A percentile compares a stretch with the other conserved stretches of the same genome.
These are phyloP conservation scores for Aureobasidium namibiae DNA, from an alignment of 2,329 filamentous ascomycete genomes.

Conservation along the genomic window DNA sequence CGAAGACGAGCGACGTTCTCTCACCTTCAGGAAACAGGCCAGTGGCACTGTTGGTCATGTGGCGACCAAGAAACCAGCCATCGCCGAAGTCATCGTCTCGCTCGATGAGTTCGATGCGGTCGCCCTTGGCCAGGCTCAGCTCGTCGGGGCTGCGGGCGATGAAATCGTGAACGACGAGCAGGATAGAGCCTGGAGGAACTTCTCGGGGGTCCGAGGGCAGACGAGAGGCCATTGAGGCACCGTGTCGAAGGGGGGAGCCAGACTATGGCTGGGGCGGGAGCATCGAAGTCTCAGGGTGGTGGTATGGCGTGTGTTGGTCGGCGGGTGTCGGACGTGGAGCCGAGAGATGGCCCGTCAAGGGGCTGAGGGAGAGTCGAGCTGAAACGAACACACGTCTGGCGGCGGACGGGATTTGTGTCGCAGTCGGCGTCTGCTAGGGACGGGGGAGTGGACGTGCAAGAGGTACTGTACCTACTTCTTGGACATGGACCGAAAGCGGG, in stretches of 20 bases:
- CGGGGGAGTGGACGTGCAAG: background rate
- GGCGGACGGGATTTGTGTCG: background rate
- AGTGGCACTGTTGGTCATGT: slow-evolving; percentile 63
- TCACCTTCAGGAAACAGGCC: slow-evolving; percentile 78
- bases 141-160: slow-evolving; percentile 86
- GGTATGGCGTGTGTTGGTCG: background rate
- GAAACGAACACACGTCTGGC: background rate
- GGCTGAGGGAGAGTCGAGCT: background rate
- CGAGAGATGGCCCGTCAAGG: background rate
- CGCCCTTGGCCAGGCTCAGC: slow-evolving; percentile 76
- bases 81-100: slow-evolving; percentile 84
- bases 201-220: slow-evolving; percentile 14
- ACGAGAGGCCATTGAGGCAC: slow-evolving; percentile 7
- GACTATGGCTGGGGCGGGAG: background rate
- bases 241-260: background rate
- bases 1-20: slow-evolving; percentile 18
- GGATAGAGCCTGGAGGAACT: slow-evolving; percentile 30
- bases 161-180: slow-evolving; percentile 79
- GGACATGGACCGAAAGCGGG: background rate
- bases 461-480: too few relatives aligned
- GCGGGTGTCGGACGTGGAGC: background rate
- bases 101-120: slow-evolving; percentile 75
- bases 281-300: background rate
- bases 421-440: background rate
- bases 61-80: slow-evolving; percentile 73